Evolutionary conservation across 2,329 filamentous ascomycete species (phyloP).

Genomic region (Stemphylium lycopersici): DNA sequence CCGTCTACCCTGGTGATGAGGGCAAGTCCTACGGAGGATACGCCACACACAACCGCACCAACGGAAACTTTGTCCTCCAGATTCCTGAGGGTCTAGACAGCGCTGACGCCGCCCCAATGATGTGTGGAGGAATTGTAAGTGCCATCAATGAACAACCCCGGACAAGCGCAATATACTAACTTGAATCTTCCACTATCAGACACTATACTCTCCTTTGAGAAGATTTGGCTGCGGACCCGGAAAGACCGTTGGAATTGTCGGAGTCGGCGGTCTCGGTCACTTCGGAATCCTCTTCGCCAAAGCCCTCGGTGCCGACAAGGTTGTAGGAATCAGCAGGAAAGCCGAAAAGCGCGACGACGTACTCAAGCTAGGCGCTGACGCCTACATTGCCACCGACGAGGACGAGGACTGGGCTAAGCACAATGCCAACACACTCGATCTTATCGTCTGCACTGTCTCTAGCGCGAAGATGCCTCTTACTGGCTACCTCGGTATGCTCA

Average conservation of each 20-base stretch:
- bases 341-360: slow-evolving; percentile 66
- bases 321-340: slow-evolving; percentile 68
- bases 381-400: slow-evolving; percentile 66
- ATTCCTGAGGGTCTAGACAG: slow-evolving; percentile 74
- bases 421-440: slow-evolving; percentile 60
- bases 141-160: neutral
- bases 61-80: slow-evolving; percentile 74
- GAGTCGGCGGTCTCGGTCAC: slow-evolving; percentile 75
- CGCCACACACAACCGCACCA: slow-evolving; percentile 69
- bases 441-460: slow-evolving; percentile 65
- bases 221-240: slow-evolving; percentile 76
- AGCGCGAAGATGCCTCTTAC: slow-evolving; percentile 58
- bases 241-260: slow-evolving; percentile 77
- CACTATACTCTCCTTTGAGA: slow-evolving; percentile 76
- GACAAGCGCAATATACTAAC: neutral
- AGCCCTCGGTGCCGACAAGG: slow-evolving; percentile 71
- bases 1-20: slow-evolving; percentile 60
- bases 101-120: slow-evolving; percentile 73
- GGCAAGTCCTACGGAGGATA: slow-evolving; percentile 67
- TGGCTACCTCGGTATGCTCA: slow-evolving; percentile 66
- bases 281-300: slow-evolving; percentile 73
- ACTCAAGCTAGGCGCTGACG: slow-evolving; percentile 63
- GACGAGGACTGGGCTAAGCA: slow-evolving; percentile 64
- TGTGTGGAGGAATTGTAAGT: slow-evolving; percentile 73
- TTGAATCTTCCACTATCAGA: slow-evolving; percentile 43